Conservation (phyloP, 176 grass and related monocot species). For the Pontederia crassipes region DNA sequence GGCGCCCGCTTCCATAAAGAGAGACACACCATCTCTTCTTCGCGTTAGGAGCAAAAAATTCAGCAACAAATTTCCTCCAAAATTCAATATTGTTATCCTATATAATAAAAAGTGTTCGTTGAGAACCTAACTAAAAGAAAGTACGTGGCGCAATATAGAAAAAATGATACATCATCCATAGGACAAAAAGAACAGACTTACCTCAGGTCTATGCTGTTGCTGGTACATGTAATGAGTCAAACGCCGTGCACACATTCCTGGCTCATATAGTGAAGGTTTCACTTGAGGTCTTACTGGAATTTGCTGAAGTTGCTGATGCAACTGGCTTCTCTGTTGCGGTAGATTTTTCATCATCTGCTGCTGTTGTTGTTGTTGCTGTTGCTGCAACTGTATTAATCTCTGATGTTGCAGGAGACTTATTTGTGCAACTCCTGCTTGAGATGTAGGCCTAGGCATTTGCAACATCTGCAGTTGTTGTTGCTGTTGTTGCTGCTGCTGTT, state of each 20-base stretch:
- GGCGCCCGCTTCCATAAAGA: conserved; percentile 47
- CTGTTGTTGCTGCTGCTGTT: conserved; percentile 15
- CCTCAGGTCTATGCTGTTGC: conserved; percentile 29
- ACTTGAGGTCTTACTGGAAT: conserved; percentile 10
- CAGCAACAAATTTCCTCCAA: conserved; percentile 23
- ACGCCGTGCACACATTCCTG: conserved; percentile 27
- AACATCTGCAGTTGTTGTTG: conserved; percentile 18
- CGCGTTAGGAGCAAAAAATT: conserved; percentile 22
- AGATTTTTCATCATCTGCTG: conserved; percentile 18
- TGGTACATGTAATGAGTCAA: conserved; percentile 33
- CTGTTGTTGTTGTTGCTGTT: conserved; percentile 19
- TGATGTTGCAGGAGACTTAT: conserved; percentile 25
- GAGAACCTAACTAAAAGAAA: background rate
- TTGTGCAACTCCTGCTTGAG: conserved; percentile 12
- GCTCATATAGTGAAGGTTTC: conserved; percentile 25
- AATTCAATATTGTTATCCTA: conserved; percentile 35
- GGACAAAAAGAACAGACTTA: conserved; percentile 5
- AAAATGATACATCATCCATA: background rate
- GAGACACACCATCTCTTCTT: conserved; percentile 32
- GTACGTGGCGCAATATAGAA: background rate
- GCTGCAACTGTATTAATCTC: conserved; percentile 19
- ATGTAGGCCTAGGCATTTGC: conserved; percentile 8
- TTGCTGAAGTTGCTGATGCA: conserved; percentile 22
- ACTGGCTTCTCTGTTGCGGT: conserved; percentile 22
- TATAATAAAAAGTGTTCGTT: background rate